Percentiles rank a stretch among this genome's conserved stretches.
phyloP scores from a whole-genome alignment of 2,329 filamentous ascomycete species.

The Penicillium nordicum region DNA sequence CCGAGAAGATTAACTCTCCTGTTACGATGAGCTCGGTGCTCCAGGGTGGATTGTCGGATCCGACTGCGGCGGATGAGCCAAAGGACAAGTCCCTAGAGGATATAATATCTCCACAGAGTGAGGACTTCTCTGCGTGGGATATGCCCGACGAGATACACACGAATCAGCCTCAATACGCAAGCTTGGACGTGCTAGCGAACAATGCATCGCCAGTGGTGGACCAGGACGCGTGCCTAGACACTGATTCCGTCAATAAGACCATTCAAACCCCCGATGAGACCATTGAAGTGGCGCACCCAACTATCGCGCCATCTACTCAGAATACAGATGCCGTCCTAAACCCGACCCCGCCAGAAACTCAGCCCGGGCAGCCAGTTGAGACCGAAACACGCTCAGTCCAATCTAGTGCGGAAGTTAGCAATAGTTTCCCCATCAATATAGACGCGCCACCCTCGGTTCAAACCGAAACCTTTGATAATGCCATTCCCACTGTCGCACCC shows the following conservation, averaged over 20 bases:
- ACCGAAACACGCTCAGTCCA: not conserved
- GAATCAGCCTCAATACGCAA: constrained; percentile 5
- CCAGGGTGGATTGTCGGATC: constrained; percentile 12
- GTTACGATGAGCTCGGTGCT: constrained; percentile 9
- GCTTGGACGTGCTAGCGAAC: constrained; percentile 2
- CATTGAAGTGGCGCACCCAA: not conserved
- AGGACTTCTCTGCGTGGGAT: constrained; percentile 22
- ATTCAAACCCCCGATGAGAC: not conserved
- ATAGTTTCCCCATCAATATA: not conserved
- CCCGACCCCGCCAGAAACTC: not conserved
- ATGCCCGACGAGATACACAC: constrained; percentile 9
- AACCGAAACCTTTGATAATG: not conserved
- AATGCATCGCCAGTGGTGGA: not conserved
- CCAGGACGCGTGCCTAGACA: not conserved
- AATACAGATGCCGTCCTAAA: not conserved
- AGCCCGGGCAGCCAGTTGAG: not conserved
- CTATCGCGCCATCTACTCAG: not conserved
- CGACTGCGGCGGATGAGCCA: constrained; percentile 14
- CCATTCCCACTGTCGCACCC: not conserved
- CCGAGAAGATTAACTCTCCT: constrained; percentile 33
- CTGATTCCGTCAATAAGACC: not conserved
- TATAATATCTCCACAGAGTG: constrained; percentile 15
- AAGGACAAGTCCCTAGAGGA: constrained; percentile 10
- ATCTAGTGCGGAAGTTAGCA: not conserved
- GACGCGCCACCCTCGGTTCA: not conserved